These are phyloP conservation scores for Fusarium stilboides DNA, from an alignment of 2,329 filamentous ascomycete species.

Conservation along the genomic window DNA sequence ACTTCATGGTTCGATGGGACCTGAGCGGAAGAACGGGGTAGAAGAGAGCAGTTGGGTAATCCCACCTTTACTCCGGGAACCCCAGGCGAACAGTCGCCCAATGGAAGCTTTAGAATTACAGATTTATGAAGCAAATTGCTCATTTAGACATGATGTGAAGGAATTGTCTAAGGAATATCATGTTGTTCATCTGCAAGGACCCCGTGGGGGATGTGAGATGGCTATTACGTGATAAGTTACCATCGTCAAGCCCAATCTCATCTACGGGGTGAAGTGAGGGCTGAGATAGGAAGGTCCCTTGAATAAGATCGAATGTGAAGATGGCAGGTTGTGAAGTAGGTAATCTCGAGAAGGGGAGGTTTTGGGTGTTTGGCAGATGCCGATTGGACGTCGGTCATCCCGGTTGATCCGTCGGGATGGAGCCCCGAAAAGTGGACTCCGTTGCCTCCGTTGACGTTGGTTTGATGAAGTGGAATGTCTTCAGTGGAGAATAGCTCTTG, in stretches of 20 bases:
- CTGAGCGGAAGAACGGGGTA: slow-evolving; percentile 8
- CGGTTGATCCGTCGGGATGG: slow-evolving; percentile 36
- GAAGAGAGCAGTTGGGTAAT: slow-evolving; percentile 1
- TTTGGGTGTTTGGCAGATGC: neutral
- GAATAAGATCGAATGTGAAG: slow-evolving; percentile 3
- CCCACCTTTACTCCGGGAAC: slow-evolving; percentile 4
- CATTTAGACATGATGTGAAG: neutral
- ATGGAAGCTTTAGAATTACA: slow-evolving; percentile 26
- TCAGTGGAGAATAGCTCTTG: slow-evolving; percentile 10
- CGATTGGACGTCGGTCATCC: slow-evolving; percentile 39
- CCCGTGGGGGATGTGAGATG: slow-evolving; percentile 34
- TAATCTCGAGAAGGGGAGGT: slow-evolving; percentile 11
- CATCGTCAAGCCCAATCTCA: neutral
- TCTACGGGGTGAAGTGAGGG: neutral
- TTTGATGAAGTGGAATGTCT: neutral
- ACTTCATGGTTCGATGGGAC: slow-evolving; percentile 29
- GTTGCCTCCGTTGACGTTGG: slow-evolving; percentile 19
- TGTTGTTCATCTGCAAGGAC: slow-evolving; percentile 3
- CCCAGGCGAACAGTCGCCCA: slow-evolving; percentile 13
- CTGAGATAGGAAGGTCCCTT: slow-evolving; percentile 31
- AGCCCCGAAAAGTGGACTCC: slow-evolving; percentile 6
- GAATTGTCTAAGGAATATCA: neutral
- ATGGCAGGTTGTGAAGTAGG: neutral
- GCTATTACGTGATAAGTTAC: slow-evolving; percentile 37
- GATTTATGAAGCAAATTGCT: neutral